Evolutionary conservation across 768 basidiomycete genomes (phyloP), one percentile per base, ranked within the genome.

Genomic region (Dioszegia hungarica): DNA sequence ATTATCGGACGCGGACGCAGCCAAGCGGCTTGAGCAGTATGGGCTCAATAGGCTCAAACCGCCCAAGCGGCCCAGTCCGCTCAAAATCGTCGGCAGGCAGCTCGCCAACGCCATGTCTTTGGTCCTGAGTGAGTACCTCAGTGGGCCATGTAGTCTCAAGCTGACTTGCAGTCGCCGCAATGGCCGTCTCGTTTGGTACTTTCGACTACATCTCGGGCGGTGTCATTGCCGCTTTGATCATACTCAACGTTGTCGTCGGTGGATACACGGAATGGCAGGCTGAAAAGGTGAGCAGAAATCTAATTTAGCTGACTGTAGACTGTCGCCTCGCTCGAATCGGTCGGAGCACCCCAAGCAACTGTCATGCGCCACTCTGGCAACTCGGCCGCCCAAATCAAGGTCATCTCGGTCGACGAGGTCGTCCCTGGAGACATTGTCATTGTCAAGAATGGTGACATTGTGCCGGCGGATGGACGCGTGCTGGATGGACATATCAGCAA

Each of bases 161-260:
- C 45, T 46, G 45, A 46, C 45, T 29, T 33, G 19, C 17, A 50
- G 49, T 78, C 49, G 70, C 67, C 27, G 75, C 76, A 5, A 75
- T 84, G 69, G 80, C 80, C 3, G 76, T 84, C 9, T 82, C 81
- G 8, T 82, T 84, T 61, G 83, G 80, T 55, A 81, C 82, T 25
- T 72, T 80, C 63, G 81, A 81, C 48, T 85, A 78, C 67, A 79
- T 83, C 52, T 80, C 81, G 67, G 81, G 80, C 5, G 81, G 79
- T 29, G 76, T 77, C 53, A 77, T 77, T 45, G 72, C 72, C 33
- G 76, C 74, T 19, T 63, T 77, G 19, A 72, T 77, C 28, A 38
- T 70, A 22, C 60, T 77, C 46, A 77, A 77, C 60, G 74, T 77
- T 20, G 36, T 64, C 5, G 74, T 77, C 20, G 76, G 74, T 17